phyloP scores from a whole-genome alignment of 192 early-diverging fungal genomes.

The Phycomyces blakesleeanus region DNA sequence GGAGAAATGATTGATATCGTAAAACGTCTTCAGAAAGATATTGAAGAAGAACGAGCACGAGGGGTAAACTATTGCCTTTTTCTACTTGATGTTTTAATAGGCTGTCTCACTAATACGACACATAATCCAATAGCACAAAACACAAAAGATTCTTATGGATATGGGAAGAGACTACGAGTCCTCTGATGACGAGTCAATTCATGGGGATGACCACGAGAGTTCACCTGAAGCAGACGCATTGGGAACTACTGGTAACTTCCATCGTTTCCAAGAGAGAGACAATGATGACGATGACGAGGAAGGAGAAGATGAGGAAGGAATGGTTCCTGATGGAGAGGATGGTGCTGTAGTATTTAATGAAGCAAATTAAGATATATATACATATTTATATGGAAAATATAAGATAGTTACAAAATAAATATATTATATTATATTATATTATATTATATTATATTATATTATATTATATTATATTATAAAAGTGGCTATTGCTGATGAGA shows the following conservation, averaged over 20 bases:
- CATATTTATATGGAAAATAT: neutral
- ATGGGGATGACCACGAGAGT: slow-evolving; percentile 14
- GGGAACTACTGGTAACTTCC: neutral
- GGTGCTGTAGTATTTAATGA: neutral
- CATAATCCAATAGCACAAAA: slow-evolving; percentile 17
- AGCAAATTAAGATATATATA: neutral
- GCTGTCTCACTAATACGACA: no score
- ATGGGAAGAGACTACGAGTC: slow-evolving; percentile 29
- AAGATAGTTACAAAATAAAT: neutral
- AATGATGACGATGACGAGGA: slow-evolving; percentile 28
- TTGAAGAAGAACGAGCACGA: slow-evolving; percentile 26
- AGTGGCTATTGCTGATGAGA: no score
- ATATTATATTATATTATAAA: no score
- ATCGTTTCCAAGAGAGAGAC: slow-evolving; percentile 30
- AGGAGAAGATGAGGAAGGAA: slow-evolving; percentile 28
- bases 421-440: no score
- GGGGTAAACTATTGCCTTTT: slow-evolving; percentile 19
- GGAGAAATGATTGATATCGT: slow-evolving; percentile 14
- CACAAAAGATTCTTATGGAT: slow-evolving; percentile 23
- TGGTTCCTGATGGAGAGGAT: slow-evolving; percentile 8
- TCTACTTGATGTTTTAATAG: no score
- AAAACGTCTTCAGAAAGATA: slow-evolving; percentile 25
- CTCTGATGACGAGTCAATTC: slow-evolving; percentile 15
- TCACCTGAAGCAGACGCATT: slow-evolving; percentile 9
- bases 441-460: no score